Evolutionary conservation across 148 eudicot species (phyloP), one percentile per base, ranked within the genome.

Genomic region (Talinum fruticosum): DNA sequence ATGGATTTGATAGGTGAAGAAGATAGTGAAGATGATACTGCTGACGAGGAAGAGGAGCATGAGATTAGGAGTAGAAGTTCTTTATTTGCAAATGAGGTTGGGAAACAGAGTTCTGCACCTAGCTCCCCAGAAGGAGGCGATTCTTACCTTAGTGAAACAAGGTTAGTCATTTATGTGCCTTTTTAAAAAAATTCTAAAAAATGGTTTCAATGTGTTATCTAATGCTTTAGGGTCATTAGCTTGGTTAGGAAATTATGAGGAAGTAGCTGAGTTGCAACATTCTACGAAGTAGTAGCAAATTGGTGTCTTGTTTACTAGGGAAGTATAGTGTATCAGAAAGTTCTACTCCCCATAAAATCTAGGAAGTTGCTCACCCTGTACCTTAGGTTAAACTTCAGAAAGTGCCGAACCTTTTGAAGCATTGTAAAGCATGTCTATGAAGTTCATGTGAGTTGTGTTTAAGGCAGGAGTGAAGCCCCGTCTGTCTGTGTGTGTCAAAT

Each of bases 111-210:
- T 53, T 70, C 64, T 47, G 72, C 82, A 45, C 76, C 79, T 53
- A 74, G 69, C 76, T 89, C 89, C 23, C 26, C 81, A 10, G 85
- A 71, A 41, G 69, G 72, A 61, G 80, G 77, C 76, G 94, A 84
- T 21, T 86, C 98, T 8, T 88, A 93, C 76, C 91, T 93, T 51
- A 90, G 90, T 78, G 90, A 90, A 79, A 91, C 91, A 62, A 93
- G 98, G 98, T 93, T 71, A 12, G 71, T 38, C 28, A 15, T 45
- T 41, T 62, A 3, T 2, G 12, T 70, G 34, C 37, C 33, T 41
- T 10, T 13, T 75, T 35, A 69, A 2, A 15, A 16, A 2, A 2
- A 57, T 54, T 51, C 33, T 2, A 24, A 26, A 12, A 8, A 5
- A 51, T n/a, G n/a, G 30, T 28, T 24, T 69, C 23, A 30, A 2